These are phyloP conservation scores for Amanita fuliginea DNA, from an alignment of 768 basidiomycete species.

Conservation along the genomic window DNA sequence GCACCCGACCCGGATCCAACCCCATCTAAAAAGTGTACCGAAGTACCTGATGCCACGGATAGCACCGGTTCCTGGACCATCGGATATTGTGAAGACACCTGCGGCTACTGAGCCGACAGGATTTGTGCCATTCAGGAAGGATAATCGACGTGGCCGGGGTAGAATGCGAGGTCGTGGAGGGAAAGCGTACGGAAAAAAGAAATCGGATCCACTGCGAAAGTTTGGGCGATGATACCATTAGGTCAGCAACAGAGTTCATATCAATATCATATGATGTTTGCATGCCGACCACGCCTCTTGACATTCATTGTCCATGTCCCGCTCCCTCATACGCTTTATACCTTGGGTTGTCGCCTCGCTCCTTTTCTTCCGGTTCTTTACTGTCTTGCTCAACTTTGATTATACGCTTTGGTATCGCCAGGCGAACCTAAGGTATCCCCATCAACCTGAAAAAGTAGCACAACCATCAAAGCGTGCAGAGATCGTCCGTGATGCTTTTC, in stretches of 20 bases:
- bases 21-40: conserved; percentile 95
- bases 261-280: neutral
- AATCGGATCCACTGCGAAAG: conserved; percentile 75
- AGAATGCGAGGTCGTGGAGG: conserved; percentile 49
- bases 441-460: too few relatives aligned
- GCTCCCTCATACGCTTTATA: neutral
- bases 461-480: conserved; percentile 27
- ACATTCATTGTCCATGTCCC: neutral
- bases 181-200: conserved; percentile 53
- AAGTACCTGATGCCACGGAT: conserved; percentile 84
- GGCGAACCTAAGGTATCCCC: neutral
- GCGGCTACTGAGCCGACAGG: conserved; percentile 27
- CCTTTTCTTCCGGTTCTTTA: neutral
- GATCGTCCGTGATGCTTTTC: conserved; percentile 45
- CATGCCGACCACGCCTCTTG: neutral
- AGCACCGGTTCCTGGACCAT: conserved; percentile 40
- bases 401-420: neutral
- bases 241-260: neutral
- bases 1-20: conserved; percentile 79
- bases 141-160: conserved; percentile 26
- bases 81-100: conserved; percentile 13
- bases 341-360: neutral
- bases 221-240: conserved; percentile 32
- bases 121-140: conserved; percentile 72
- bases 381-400: neutral